phyloP scores from a whole-genome alignment of 2,329 filamentous ascomycete species.

The Xylariaceae sp. region DNA sequence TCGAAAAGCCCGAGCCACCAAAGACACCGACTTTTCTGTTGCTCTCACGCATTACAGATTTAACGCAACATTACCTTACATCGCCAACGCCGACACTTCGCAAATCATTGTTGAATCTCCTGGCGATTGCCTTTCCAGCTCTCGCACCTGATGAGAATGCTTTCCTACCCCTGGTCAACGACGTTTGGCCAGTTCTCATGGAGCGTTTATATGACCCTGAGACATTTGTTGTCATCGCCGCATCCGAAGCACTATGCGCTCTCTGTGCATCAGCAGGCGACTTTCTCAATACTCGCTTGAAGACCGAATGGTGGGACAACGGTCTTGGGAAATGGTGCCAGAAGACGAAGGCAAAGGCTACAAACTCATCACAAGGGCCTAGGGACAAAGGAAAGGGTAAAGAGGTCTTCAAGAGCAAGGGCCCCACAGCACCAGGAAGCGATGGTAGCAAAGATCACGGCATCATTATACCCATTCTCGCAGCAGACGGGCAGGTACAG shows the following conservation, averaged over 20 bases:
- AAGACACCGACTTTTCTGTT: constrained; percentile 77
- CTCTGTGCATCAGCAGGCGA: constrained; percentile 72
- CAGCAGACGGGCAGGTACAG: constrained; percentile 20
- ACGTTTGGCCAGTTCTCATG: constrained; percentile 80
- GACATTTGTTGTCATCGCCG: constrained; percentile 64
- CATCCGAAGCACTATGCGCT: constrained; percentile 63
- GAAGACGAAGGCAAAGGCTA: constrained; percentile 40
- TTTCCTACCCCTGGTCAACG: constrained; percentile 85
- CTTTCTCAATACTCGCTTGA: constrained; percentile 74
- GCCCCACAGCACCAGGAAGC: constrained; percentile 2
- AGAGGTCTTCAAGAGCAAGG: constrained; percentile 7
- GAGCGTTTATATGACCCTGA: constrained; percentile 64
- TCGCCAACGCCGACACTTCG: constrained; percentile 77
- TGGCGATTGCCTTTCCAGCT: constrained; percentile 67
- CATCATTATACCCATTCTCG: constrained; percentile 28
- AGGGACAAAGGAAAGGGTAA: neutral
- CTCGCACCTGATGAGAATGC: constrained; percentile 74
- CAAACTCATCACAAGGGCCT: constrained; percentile 15
- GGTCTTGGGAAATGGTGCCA: constrained; percentile 46
- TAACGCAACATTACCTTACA: constrained; percentile 88
- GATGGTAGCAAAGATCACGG: constrained; percentile 8
- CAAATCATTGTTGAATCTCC: constrained; percentile 70
- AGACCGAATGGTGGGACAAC: constrained; percentile 64
- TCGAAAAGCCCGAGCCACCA: constrained; percentile 54
- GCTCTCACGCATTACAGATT: constrained; percentile 72